These are phyloP conservation scores for Immersiporthe knoxdaviesiana DNA, from an alignment of 2,329 filamentous ascomycete species.

Conservation along the genomic window DNA sequence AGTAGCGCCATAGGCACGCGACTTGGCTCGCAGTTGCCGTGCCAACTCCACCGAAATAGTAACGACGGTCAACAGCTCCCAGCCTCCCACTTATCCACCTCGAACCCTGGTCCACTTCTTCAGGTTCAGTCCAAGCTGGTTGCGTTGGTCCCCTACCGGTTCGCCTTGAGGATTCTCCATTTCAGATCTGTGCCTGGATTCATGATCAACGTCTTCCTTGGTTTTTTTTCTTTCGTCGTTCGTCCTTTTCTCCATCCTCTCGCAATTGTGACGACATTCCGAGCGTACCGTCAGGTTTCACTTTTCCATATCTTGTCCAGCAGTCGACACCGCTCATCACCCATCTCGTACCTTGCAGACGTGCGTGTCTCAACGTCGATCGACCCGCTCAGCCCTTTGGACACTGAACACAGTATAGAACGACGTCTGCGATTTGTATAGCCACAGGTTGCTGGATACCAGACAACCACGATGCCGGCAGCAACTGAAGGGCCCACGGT, in stretches of 20 bases:
- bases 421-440: background rate
- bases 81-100: slow-evolving; percentile 15
- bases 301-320: background rate
- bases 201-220: slow-evolving; percentile 15
- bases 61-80: slow-evolving; percentile 9
- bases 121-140: slow-evolving; percentile 6
- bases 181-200: slow-evolving; percentile 19
- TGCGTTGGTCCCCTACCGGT: slow-evolving; percentile 2
- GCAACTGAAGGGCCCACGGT: slow-evolving; percentile 29
- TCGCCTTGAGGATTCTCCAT: slow-evolving; percentile 7
- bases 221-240: background rate
- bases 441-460: background rate
- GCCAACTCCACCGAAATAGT: slow-evolving; percentile 17
- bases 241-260: background rate
- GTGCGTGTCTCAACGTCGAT: background rate
- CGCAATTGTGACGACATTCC: slow-evolving; percentile 17
- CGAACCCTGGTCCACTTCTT: slow-evolving; percentile 6
- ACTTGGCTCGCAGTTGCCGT: slow-evolving; percentile 5
- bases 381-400: background rate
- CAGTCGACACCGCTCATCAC: background rate
- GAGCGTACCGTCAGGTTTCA: background rate
- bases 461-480: slow-evolving; percentile 28
- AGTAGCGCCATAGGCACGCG: background rate
- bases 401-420: background rate
- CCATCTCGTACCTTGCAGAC: background rate